phyloP scores from a whole-genome alignment of 1,284 basidiomycete genomes.

The Cystobasidiaceae sp. region DNA sequence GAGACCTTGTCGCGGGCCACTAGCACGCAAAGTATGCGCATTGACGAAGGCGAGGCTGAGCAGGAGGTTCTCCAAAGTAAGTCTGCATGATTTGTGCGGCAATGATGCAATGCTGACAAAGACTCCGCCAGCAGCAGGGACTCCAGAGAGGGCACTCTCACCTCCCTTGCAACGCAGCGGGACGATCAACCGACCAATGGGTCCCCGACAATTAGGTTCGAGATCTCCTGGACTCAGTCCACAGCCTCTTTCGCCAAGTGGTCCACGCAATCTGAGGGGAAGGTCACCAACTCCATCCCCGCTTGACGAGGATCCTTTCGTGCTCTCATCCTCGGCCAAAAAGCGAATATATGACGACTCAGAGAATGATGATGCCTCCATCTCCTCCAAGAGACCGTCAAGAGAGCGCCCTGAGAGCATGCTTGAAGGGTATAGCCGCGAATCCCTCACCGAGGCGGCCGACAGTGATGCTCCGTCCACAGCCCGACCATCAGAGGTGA shows the following conservation, averaged over 20 bases:
- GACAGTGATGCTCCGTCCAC: background rate
- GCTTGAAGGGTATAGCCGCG: background rate
- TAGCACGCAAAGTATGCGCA: constrained; percentile 28
- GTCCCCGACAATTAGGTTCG: constrained; percentile 26
- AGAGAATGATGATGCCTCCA: constrained; percentile 2
- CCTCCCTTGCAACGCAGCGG: constrained; percentile 19
- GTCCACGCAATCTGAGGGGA: background rate
- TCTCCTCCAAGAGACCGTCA: constrained; percentile 19
- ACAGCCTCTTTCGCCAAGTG: background rate
- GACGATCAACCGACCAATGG: constrained; percentile 20
- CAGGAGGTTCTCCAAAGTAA: constrained; percentile 1
- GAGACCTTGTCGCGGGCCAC: constrained; percentile 4
- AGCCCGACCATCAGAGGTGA: background rate
- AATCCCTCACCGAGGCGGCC: background rate
- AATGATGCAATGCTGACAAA: background rate
- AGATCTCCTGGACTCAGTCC: constrained; percentile 15
- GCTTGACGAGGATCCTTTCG: constrained; percentile 17
- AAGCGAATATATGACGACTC: constrained; percentile 14
- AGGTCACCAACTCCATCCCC: constrained; percentile 9
- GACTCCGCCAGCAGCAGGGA: background rate
- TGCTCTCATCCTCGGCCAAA: constrained; percentile 12
- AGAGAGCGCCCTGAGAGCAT: background rate
- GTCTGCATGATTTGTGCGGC: background rate
- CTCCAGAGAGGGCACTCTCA: constrained; percentile 14
- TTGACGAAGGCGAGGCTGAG: constrained; percentile 16